Evolutionary conservation across 2,329 filamentous ascomycete species (phyloP).

Genomic region (Remersonia thermophila): DNA sequence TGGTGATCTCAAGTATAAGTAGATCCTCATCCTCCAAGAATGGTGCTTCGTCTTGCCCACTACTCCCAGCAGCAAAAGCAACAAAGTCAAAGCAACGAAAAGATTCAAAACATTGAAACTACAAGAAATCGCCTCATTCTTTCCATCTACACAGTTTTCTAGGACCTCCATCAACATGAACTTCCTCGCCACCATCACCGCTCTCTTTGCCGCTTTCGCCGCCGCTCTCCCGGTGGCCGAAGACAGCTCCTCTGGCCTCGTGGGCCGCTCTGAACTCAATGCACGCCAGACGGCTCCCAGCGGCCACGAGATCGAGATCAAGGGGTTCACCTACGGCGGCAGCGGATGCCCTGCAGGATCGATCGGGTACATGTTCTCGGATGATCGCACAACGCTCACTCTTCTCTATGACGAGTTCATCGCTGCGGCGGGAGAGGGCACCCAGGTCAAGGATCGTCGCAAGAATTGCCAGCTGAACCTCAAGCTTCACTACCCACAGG

Average conservation of each 20-base stretch:
- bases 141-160: neutral
- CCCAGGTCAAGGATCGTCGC: constrained; percentile 30
- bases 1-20: too few relatives aligned
- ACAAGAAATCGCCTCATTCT: neutral
- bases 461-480: constrained; percentile 44
- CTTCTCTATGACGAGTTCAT: constrained; percentile 40
- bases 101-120: too few relatives aligned
- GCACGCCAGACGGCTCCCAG: constrained; percentile 8
- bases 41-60: too few relatives aligned
- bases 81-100: too few relatives aligned
- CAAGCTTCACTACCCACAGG: constrained; percentile 36
- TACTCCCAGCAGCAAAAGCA: too few relatives aligned
- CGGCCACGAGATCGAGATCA: constrained; percentile 18
- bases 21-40: too few relatives aligned
- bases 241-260: neutral
- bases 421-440: constrained; percentile 33
- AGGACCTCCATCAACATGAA: constrained; percentile 1
- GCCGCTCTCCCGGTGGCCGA: constrained; percentile 7
- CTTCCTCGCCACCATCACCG: constrained; percentile 8
- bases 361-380: constrained; percentile 17
- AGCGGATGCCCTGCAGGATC: constrained; percentile 19
- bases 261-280: neutral
- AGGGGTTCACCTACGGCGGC: constrained; percentile 18
- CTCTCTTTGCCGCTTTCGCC: constrained; percentile 10
- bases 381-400: constrained; percentile 27